phyloP scores from a whole-genome alignment of 1,284 basidiomycete species.

The Heterobasidion annosum region DNA sequence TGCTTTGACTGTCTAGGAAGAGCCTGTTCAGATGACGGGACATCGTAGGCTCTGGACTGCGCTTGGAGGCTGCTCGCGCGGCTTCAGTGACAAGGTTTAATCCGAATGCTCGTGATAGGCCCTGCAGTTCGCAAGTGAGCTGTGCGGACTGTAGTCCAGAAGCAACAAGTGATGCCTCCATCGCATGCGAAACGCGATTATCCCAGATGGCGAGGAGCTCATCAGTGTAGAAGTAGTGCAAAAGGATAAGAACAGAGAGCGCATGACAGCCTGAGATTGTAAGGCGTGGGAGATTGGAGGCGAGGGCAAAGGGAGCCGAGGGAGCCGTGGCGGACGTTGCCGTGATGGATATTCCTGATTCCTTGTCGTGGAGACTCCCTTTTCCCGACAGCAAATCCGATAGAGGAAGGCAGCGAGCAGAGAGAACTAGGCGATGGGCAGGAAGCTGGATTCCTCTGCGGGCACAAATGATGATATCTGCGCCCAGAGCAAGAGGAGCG shows the following conservation, averaged over 20 bases:
- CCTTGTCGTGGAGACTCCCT: conserved; percentile 19
- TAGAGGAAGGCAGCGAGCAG: conserved; percentile 49
- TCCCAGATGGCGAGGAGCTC: conserved; percentile 83
- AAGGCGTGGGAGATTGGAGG: conserved; percentile 18
- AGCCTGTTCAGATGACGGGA: conserved; percentile 38
- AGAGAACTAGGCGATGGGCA: conserved; percentile 60
- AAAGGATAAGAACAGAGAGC: conserved; percentile 66
- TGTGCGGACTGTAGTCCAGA: conserved; percentile 32
- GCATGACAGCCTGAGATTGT: conserved; percentile 45
- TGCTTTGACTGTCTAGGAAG: conserved; percentile 16
- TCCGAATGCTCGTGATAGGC: conserved; percentile 43
- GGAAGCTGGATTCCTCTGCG: conserved; percentile 37
- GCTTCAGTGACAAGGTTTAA: conserved; percentile 45
- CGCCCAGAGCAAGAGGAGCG: conserved; percentile 34
- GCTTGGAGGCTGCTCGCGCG: conserved; percentile 47
- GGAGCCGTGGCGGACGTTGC: conserved; percentile 10
- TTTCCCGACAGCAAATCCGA: conserved; percentile 31
- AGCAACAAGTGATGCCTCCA: conserved; percentile 33
- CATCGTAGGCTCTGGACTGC: conserved; percentile 35
- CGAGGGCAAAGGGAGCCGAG: conserved; percentile 2
- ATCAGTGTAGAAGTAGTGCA: conserved; percentile 88
- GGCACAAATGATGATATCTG: conserved; percentile 52
- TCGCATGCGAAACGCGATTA: conserved; percentile 47
- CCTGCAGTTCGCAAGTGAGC: conserved; percentile 56
- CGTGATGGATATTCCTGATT: conserved; percentile 23